These are phyloP conservation scores for Talaromyces stipitatus DNA, from an alignment of 495 filamentous ascomycete species.

Conservation along the genomic window DNA sequence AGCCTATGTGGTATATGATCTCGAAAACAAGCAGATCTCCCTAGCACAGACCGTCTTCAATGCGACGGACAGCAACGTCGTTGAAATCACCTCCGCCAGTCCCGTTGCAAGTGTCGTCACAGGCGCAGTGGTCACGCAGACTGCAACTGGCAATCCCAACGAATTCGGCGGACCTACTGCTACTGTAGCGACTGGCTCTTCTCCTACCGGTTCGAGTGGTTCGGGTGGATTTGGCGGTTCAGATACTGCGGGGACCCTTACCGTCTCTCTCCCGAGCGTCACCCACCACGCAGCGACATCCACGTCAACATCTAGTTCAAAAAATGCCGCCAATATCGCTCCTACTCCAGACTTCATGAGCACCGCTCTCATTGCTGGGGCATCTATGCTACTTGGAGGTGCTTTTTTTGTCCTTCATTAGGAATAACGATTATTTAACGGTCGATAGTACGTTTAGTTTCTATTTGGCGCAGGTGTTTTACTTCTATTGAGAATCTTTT, in stretches of 20 bases:
- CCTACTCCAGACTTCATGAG: not conserved
- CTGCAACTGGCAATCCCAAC: slow-evolving; percentile 5
- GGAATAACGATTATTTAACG: not conserved
- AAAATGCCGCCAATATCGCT: not conserved
- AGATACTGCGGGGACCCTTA: not conserved
- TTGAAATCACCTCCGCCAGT: slow-evolving; percentile 3
- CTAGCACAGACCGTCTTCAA: slow-evolving; percentile 67
- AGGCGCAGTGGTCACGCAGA: slow-evolving; percentile 39
- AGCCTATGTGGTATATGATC: slow-evolving; percentile 71
- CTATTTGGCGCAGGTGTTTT: not conserved
- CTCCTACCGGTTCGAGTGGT: not conserved
- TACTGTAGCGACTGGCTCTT: not conserved
- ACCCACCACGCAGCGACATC: not conserved
- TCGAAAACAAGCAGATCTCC: slow-evolving; percentile 65
- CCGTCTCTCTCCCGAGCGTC: not conserved
- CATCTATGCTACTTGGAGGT: not conserved
- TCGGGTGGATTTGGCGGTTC: not conserved
- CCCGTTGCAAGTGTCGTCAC: slow-evolving; percentile 43
- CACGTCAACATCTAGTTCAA: not conserved
- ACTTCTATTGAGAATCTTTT: not conserved
- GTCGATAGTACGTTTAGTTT: not conserved
- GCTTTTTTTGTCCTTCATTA: slow-evolving; percentile 2
- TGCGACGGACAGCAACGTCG: slow-evolving; percentile 6
- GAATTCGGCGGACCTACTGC: not conserved
- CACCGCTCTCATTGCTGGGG: not conserved